These are phyloP conservation scores for Blastobotrys raffinosifermentans DNA, from an alignment of 1,139 yeast species.

Conservation along the genomic window DNA sequence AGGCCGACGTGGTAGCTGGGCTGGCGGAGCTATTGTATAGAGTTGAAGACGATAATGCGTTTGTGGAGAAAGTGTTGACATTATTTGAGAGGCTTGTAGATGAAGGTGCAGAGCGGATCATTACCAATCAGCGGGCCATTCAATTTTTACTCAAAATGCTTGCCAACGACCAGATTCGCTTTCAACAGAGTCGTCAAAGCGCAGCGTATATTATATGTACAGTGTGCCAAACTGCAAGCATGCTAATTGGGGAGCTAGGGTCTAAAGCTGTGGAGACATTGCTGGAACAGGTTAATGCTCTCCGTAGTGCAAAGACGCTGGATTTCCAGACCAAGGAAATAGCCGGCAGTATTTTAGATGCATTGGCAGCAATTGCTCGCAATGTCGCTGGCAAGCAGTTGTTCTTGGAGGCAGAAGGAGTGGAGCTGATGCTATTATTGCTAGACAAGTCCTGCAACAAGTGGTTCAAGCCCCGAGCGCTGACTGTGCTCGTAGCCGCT, in stretches of 20 bases:
- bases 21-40: too few species aligned
- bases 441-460: conserved; percentile 14
- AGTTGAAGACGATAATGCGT: too few species aligned
- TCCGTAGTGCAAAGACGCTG: too few species aligned
- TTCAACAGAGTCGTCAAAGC: too few species aligned
- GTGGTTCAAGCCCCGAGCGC: conserved; percentile 22
- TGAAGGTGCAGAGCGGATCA: too few species aligned
- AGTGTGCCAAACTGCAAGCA: conserved; percentile 1
- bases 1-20: conserved; percentile 11
- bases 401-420: conserved; percentile 30
- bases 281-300: conserved; percentile 24
- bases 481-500: conserved; percentile 23
- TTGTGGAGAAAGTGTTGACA: too few species aligned
- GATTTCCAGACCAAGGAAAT: too few species aligned
- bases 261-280: conserved; percentile 1
- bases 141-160: too few species aligned
- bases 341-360: conserved; percentile 23
- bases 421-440: conserved; percentile 29
- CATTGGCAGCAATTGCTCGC: conserved; percentile 19
- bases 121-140: too few species aligned
- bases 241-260: conserved; percentile 1
- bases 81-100: too few species aligned
- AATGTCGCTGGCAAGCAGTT: conserved; percentile 15
- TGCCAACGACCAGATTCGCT: background rate
- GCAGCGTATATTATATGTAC: too few species aligned